These are phyloP conservation scores for Metschnikowia noctiluminum DNA, from an alignment of 805 yeast genomes.

Conservation along the genomic window DNA sequence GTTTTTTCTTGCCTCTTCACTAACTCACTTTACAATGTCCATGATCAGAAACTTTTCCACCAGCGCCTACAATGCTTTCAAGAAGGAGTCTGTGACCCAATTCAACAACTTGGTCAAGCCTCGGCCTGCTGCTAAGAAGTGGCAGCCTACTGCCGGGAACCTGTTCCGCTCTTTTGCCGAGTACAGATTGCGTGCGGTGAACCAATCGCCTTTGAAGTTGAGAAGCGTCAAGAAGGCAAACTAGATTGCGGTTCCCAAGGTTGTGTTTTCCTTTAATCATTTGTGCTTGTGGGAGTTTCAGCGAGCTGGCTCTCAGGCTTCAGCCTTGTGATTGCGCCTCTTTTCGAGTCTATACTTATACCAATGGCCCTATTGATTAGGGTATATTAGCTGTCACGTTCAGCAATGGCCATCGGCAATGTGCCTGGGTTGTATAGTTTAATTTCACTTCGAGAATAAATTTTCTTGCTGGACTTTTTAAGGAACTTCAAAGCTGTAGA, in stretches of 20 bases:
- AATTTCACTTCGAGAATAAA: conserved; percentile 1
- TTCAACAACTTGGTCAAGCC: conserved; percentile 24
- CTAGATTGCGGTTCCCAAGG: background rate
- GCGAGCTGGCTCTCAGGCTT: too few relatives aligned
- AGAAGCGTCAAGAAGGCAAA: conserved; percentile 15
- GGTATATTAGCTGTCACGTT: too few relatives aligned
- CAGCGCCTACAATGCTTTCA: conserved; percentile 20
- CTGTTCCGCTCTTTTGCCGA: conserved; percentile 43
- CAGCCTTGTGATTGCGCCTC: too few relatives aligned
- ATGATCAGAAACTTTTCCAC: conserved; percentile 26
- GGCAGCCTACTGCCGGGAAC: conserved; percentile 38
- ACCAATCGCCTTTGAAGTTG: conserved; percentile 40
- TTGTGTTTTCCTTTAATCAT: too few relatives aligned
- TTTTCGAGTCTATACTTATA: too few relatives aligned
- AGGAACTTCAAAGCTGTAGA: too few relatives aligned
- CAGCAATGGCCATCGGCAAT: too few relatives aligned
- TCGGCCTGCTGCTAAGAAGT: conserved; percentile 24
- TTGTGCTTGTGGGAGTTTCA: too few relatives aligned
- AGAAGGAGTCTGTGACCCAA: conserved; percentile 28
- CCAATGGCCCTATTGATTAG: too few relatives aligned
- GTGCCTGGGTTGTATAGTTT: background rate
- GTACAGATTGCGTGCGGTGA: conserved; percentile 39
- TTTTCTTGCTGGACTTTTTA: too few relatives aligned
- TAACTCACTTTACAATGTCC: background rate
- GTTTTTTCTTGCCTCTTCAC: too few relatives aligned